Evolutionary conservation across 2,329 filamentous ascomycete genomes (phyloP).

Genomic region (Bimuria novae-zelandiae): DNA sequence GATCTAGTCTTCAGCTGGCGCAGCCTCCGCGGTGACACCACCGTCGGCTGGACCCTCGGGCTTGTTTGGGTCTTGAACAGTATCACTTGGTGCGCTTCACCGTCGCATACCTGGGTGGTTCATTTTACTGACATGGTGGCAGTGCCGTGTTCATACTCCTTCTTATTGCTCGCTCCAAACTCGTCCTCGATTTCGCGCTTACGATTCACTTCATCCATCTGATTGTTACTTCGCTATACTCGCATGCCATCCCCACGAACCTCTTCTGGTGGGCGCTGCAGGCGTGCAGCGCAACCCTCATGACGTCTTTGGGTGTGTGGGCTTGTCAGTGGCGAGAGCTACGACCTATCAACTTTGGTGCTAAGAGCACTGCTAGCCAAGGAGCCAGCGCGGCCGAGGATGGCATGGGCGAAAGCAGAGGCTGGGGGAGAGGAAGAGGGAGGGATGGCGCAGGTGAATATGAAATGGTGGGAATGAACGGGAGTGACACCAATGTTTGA

Average conservation of each 20-base stretch:
- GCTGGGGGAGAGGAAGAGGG: slow-evolving; percentile 46
- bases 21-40: slow-evolving; percentile 67
- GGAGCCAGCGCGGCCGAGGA: slow-evolving; percentile 28
- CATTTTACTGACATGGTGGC: slow-evolving; percentile 20
- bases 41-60: slow-evolving; percentile 70
- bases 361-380: slow-evolving; percentile 46
- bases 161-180: slow-evolving; percentile 85
- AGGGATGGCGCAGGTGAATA: slow-evolving; percentile 54
- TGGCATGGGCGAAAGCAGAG: slow-evolving; percentile 47
- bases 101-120: neutral
- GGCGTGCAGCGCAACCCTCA: slow-evolving; percentile 62
- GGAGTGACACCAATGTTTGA: slow-evolving; percentile 44
- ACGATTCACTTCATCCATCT: slow-evolving; percentile 87
- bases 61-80: slow-evolving; percentile 70
- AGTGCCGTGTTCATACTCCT: slow-evolving; percentile 84
- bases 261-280: slow-evolving; percentile 85
- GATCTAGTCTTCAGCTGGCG: slow-evolving; percentile 68
- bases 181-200: slow-evolving; percentile 91
- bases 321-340: slow-evolving; percentile 90
- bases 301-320: slow-evolving; percentile 80
- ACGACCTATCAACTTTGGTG: slow-evolving; percentile 84
- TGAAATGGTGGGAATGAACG: slow-evolving; percentile 53
- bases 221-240: slow-evolving; percentile 76
- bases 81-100: slow-evolving; percentile 61
- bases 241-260: slow-evolving; percentile 74